phyloP scores from a whole-genome alignment of 1,284 basidiomycete species.

The Puccinia coronata region DNA sequence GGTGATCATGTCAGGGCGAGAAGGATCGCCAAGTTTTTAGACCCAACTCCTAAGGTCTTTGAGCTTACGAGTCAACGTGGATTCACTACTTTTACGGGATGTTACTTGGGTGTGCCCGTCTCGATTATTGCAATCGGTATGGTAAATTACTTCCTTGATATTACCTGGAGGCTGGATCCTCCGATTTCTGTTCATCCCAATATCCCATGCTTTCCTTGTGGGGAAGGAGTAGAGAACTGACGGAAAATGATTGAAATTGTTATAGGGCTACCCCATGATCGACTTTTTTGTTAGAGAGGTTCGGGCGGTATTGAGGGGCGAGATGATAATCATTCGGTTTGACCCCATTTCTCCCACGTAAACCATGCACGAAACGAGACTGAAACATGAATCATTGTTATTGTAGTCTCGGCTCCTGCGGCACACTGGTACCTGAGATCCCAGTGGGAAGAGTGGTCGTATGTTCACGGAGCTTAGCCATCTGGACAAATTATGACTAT shows the following conservation, averaged over 20 bases:
- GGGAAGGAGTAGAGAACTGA: too few species aligned
- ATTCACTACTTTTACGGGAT: slow-evolving; percentile 41
- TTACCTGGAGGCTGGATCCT: too few species aligned
- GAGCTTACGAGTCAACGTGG: slow-evolving; percentile 37
- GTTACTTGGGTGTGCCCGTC: slow-evolving; percentile 26
- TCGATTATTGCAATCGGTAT: slow-evolving; percentile 45
- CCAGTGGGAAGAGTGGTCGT: slow-evolving; percentile 42
- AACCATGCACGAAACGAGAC: neutral
- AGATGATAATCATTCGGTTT: slow-evolving; percentile 23
- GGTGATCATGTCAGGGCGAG: slow-evolving; percentile 37
- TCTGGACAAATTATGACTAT: slow-evolving; percentile 43
- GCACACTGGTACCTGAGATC: slow-evolving; percentile 43
- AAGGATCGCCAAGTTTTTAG: slow-evolving; percentile 22
- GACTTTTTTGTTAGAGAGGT: slow-evolving; percentile 39
- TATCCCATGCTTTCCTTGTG: too few species aligned
- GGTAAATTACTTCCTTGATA: neutral
- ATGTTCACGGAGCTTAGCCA: slow-evolving; percentile 34
- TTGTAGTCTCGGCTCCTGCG: slow-evolving; percentile 41
- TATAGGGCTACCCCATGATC: slow-evolving; percentile 30
- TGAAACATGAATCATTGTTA: neutral
- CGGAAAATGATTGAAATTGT: neutral
- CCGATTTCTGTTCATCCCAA: too few species aligned
- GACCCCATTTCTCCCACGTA: too few species aligned
- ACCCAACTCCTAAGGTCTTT: slow-evolving; percentile 13
- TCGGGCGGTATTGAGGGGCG: slow-evolving; percentile 26